Evolutionary conservation across 139 green algal genomes (phyloP), one percentile per base, ranked within the genome.

Genomic region (Chlorella sorokiniana): DNA sequence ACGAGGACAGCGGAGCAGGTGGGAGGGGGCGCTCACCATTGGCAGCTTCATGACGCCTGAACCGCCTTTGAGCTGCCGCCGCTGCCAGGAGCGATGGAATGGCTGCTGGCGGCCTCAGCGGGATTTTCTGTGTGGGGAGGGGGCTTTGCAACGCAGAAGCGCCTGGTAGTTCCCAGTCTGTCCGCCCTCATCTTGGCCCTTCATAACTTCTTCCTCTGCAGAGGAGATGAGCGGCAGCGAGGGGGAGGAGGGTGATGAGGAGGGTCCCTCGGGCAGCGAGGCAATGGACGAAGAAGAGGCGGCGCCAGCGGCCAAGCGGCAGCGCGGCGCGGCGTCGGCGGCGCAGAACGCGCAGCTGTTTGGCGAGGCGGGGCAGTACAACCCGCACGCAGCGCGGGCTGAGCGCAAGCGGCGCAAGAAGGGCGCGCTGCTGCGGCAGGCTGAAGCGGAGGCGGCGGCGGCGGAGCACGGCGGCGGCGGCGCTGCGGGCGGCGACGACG

Each of bases 351-450:
- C 81, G 23, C 54, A 86, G 69, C 88, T 98, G 65, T 98, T 96
- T 72, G 63, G 25, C 37, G 89, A 95, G 64, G 85, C 90, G 4
- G 94, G 94, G 31, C 93, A 97, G 85, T 93, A 91, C 86, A 97
- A 98, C 83, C 94, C 94, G 3, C 88, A 93, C 29, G 83, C 79
- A 3, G 92, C 89, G 8, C 84, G 86, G 25, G 83, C 88, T 16
- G 76, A 90, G 29, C 51, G 64, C 7, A 95, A 95, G 81, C 79
- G 70, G 78, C 59, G 62, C 5, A 93, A 93, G 70, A 90, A 91
- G 59, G 51, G 51, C 23, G 45, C 31, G 33, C 40, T 31, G 25
- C 27, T 64, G 62, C 44, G 44, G 56, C 45, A 73, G 67, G 61
- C 69, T 41, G 40, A 54, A 40, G 44, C 44, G 7, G 78, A 71